Conservation (phyloP, 2,329 filamentous ascomycete species). For the Clarireedia homoeocarpa region DNA sequence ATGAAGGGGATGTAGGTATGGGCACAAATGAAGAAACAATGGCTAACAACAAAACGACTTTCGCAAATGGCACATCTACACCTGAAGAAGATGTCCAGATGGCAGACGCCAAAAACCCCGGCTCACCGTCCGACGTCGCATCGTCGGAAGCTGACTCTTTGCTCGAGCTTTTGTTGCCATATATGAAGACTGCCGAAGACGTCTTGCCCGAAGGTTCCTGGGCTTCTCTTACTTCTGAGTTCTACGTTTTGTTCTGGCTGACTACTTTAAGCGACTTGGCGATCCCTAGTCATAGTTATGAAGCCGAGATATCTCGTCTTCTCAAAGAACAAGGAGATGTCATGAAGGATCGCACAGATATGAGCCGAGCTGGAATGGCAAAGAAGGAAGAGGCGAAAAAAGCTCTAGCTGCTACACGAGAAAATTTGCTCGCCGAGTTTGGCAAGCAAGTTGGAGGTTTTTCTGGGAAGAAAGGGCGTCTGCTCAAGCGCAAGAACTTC, state of each 20-base stretch:
- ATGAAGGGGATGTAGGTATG: constrained; percentile 47
- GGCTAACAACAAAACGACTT: constrained; percentile 14
- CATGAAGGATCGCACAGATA: constrained; percentile 64
- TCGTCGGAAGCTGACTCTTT: constrained; percentile 38
- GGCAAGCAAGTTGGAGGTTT: constrained; percentile 61
- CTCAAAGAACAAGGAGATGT: constrained; percentile 60
- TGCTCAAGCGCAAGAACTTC: constrained; percentile 66
- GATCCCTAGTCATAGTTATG: constrained; percentile 70
- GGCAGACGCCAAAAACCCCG: constrained; percentile 29
- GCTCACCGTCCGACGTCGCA: constrained; percentile 30
- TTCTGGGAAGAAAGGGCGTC: constrained; percentile 56
- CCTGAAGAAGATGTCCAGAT: constrained; percentile 33
- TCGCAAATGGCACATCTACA: constrained; percentile 13
- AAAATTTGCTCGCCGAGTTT: constrained; percentile 65
- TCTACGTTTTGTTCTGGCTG: constrained; percentile 91
- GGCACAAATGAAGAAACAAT: background rate
- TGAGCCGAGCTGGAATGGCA: constrained; percentile 55
- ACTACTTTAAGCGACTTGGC: constrained; percentile 75
- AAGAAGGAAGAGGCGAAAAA: constrained; percentile 66
- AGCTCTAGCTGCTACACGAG: constrained; percentile 58
- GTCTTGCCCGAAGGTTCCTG: constrained; percentile 56
- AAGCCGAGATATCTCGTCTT: constrained; percentile 62
- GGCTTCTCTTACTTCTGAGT: constrained; percentile 65
- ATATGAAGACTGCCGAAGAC: constrained; percentile 61
- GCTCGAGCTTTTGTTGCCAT: constrained; percentile 63